phyloP scores from a whole-genome alignment of 1,139 yeast genomes.

The Lodderomyces theae region DNA sequence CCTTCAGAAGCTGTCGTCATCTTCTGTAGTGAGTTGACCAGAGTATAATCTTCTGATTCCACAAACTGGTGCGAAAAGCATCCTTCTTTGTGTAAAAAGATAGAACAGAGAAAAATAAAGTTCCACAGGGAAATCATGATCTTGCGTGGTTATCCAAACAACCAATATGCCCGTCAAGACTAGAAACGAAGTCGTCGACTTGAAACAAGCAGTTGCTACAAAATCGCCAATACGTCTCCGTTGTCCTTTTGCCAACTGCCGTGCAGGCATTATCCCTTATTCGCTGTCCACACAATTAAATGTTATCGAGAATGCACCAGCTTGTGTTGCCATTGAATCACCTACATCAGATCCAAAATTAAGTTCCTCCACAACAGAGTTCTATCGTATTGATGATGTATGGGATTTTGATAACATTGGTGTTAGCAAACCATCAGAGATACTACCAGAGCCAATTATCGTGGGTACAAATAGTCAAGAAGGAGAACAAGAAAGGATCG shows the following conservation, averaged over 20 bases:
- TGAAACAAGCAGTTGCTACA: conserved; percentile 3
- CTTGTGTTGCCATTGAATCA: conserved; percentile 25
- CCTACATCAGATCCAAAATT: conserved; percentile 2
- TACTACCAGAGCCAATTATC: conserved; percentile 14
- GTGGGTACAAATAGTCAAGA: background rate
- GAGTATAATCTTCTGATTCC: no score
- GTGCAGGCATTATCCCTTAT: conserved; percentile 34
- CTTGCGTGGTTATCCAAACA: background rate
- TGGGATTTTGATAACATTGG: conserved; percentile 82
- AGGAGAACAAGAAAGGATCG: conserved; percentile 23
- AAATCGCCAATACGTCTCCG: conserved; percentile 17
- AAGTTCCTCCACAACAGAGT: conserved; percentile 17
- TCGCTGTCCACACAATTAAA: conserved; percentile 15
- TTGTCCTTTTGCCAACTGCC: conserved; percentile 39
- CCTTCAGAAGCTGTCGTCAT: no score
- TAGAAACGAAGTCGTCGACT: conserved; percentile 7
- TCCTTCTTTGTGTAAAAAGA: no score
- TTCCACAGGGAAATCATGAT: background rate
- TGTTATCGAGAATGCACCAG: conserved; percentile 27
- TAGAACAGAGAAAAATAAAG: background rate
- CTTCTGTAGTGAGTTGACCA: no score
- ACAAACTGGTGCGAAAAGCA: no score
- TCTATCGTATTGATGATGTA: conserved; percentile 49
- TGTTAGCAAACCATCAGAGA: conserved; percentile 52
- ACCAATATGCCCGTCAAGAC: background rate